These are phyloP conservation scores for Lachnellula subtilissima DNA, from an alignment of 2,329 filamentous ascomycete genomes.

Conservation along the genomic window DNA sequence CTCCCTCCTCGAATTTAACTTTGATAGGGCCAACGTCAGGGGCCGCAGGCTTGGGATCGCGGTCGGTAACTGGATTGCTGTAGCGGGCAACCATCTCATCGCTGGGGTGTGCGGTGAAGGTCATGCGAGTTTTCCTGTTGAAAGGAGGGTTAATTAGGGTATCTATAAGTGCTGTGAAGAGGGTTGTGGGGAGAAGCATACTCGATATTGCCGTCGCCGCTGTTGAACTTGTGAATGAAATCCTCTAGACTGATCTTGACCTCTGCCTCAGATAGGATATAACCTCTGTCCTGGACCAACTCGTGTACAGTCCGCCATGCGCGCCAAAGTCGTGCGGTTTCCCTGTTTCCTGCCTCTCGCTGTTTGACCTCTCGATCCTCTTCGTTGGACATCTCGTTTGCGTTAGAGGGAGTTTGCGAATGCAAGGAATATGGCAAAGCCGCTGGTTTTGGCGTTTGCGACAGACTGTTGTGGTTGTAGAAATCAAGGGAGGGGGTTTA, in stretches of 20 bases:
- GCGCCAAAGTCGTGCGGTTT: slow-evolving; percentile 73
- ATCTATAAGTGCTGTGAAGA: neutral
- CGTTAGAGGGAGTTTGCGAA: neutral
- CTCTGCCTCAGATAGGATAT: slow-evolving; percentile 86
- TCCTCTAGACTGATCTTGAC: slow-evolving; percentile 79
- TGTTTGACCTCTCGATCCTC: slow-evolving; percentile 28
- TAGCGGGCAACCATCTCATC: slow-evolving; percentile 80
- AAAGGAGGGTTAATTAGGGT: slow-evolving; percentile 1
- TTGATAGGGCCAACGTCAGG: slow-evolving; percentile 83
- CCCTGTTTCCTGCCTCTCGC: slow-evolving; percentile 34
- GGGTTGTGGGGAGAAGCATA: slow-evolving; percentile 40
- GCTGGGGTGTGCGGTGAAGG: slow-evolving; percentile 82
- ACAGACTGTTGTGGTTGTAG: neutral
- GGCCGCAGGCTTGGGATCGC: slow-evolving; percentile 62
- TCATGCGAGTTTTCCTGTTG: slow-evolving; percentile 72
- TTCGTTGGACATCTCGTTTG: slow-evolving; percentile 24
- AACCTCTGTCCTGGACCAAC: slow-evolving; percentile 91
- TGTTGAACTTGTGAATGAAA: slow-evolving; percentile 69
- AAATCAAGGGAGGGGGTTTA: neutral
- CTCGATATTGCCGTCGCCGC: slow-evolving; percentile 70
- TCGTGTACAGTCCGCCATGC: slow-evolving; percentile 91
- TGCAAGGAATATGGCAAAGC: neutral
- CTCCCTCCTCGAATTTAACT: slow-evolving; percentile 83
- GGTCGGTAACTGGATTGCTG: slow-evolving; percentile 64
- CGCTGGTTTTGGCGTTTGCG: neutral